Evolutionary conservation across 2,329 filamentous ascomycete genomes (phyloP), one percentile per base, ranked within the genome.

Genomic region (Penicillium crustosum): DNA sequence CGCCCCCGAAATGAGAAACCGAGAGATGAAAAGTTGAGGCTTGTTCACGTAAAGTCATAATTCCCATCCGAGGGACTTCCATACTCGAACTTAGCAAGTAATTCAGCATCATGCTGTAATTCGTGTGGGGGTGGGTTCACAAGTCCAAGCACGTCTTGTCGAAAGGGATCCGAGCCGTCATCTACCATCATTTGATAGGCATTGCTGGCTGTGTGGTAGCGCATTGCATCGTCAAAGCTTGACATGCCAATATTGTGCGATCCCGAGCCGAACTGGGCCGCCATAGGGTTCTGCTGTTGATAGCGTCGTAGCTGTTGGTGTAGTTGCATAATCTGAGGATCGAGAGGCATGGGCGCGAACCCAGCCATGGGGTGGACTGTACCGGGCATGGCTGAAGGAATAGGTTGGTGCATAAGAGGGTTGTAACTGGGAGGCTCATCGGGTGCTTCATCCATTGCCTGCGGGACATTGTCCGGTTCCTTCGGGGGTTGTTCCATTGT

Each of bases 311-410:
- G 69, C 52, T 79, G 77, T 35, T 77, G 70, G 44, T 79, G 75
- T 29, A 81, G 73, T 61, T 81, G 79, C 62, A 86, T 86, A 48
- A 87, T 84, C 38, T 84, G 83, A 2, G 85, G 84, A 58, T 88
- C 85, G 42, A 86, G 78, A 2, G 84, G 83, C 71, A 86, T 77
- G 42, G 82, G 77, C 58, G 78, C 72, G 56, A 78, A 79, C 33
- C 75, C 71, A 23, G 73, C 66, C 62, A 80, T 75, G 23, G 74
- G 67, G 39, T 75, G 72, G 39, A 75, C 70, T 8, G 67, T 59
- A 47, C 73, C 70, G 55, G 74, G 70, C 2, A 76, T 70, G 55
- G 74, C 69, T 13, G 72, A 48, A 66, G 41, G 68, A 60, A 59
- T 68, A 63, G 29, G 66, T 51, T 59, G 70, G 56, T 61, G 66